Percentiles rank a stretch among this genome's conserved stretches.
phyloP scores from a whole-genome alignment of 2,329 filamentous ascomycete species.

The Ascochyta lentis region DNA sequence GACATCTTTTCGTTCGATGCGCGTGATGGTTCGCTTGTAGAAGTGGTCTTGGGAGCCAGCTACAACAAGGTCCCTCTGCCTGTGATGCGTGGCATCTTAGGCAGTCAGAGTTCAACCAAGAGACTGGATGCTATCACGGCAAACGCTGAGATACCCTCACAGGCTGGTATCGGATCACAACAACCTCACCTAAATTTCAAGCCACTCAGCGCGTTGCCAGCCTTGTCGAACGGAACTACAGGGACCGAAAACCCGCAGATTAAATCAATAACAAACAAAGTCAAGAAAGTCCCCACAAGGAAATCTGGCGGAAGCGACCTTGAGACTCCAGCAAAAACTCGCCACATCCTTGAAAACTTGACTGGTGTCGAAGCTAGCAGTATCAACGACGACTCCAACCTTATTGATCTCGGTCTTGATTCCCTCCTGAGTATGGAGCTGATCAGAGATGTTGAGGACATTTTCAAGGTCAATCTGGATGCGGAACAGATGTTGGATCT shows the following conservation, averaged over 20 bases:
- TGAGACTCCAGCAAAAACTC: too few species aligned
- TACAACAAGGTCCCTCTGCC: conserved; percentile 33
- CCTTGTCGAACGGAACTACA: too few species aligned
- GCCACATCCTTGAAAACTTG: too few species aligned
- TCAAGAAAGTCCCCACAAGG: too few species aligned
- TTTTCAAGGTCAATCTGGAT: conserved; percentile 16
- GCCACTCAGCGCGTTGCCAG: too few species aligned
- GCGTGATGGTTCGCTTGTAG: conserved; percentile 25
- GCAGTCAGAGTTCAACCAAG: background rate
- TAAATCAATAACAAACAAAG: too few species aligned
- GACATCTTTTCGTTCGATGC: conserved; percentile 47
- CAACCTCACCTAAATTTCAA: too few species aligned
- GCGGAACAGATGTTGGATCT: conserved; percentile 7
- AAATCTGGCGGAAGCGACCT: too few species aligned
- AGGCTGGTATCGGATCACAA: too few species aligned
- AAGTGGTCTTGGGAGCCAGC: conserved; percentile 43
- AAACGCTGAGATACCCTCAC: too few species aligned
- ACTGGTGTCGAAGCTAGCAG: conserved; percentile 13
- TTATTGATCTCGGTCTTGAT: conserved; percentile 48
- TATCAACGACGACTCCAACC: conserved; percentile 23
- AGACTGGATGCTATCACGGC: background rate
- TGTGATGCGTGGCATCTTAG: conserved; percentile 17
- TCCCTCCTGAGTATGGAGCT: conserved; percentile 49
- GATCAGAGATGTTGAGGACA: conserved; percentile 31
- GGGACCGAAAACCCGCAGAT: too few species aligned